A percentile compares a stretch with the other conserved stretches of the same genome.
Conservation (phyloP, 2,329 filamentous ascomycete species). For the Exophiala xenobiotica region DNA sequence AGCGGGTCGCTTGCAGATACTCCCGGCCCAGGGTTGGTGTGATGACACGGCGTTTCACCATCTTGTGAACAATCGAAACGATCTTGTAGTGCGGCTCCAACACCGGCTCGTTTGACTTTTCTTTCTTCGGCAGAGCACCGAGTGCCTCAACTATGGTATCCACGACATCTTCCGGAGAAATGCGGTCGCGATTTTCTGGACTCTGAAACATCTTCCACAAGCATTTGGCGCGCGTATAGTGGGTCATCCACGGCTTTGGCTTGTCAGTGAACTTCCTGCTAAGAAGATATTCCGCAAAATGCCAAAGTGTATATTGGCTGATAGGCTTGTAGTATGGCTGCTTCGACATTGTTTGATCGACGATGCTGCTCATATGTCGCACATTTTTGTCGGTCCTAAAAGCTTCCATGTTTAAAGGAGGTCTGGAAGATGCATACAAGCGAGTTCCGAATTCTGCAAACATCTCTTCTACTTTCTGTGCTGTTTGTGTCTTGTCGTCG, state of each 20-base stretch:
- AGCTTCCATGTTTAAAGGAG: conserved; percentile 66
- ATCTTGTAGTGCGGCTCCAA: conserved; percentile 94
- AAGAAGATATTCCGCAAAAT: conserved; percentile 62
- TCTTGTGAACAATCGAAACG: conserved; percentile 75
- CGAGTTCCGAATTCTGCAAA: conserved; percentile 68
- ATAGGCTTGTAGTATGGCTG: conserved; percentile 56
- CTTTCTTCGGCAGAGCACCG: conserved; percentile 59
- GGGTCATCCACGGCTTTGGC: conserved; percentile 63
- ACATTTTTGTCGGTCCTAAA: conserved; percentile 63
- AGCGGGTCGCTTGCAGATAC: conserved; percentile 54
- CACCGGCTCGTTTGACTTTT: conserved; percentile 68
- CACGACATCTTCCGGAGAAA: conserved; percentile 51
- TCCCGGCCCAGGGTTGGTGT: conserved; percentile 49
- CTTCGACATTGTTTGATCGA: conserved; percentile 56
- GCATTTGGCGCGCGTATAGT: conserved; percentile 70
- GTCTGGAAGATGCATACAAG: conserved; percentile 66
- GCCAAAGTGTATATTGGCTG: conserved; percentile 62
- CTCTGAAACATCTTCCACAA: conserved; percentile 65
- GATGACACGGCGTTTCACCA: conserved; percentile 58
- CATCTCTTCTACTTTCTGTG: conserved; percentile 61
- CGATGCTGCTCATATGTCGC: conserved; percentile 59
- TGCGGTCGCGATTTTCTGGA: conserved; percentile 41
- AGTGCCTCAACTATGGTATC: conserved; percentile 60
- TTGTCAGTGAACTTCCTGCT: conserved; percentile 58
- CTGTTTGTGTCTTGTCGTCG: conserved; percentile 54